phyloP scores from a whole-genome alignment of 108 stramenopile species.

The Nannochloropsis oceanica region DNA sequence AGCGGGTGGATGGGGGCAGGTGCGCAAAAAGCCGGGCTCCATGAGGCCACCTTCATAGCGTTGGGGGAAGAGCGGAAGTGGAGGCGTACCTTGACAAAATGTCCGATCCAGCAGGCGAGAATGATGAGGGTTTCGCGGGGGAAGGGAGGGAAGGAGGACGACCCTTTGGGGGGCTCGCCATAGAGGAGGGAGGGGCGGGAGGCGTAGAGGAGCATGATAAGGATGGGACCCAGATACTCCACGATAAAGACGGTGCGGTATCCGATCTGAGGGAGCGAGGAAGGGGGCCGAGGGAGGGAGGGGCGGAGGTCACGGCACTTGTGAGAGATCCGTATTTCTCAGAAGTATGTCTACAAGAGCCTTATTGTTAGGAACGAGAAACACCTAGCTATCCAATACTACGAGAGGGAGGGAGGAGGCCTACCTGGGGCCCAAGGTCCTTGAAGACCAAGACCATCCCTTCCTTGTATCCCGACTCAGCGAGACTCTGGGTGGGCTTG shows the following conservation, averaged over 20 bases:
- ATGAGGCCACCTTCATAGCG: neutral
- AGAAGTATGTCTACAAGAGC: neutral
- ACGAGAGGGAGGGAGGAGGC: neutral
- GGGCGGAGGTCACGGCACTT: neutral
- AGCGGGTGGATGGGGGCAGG: neutral
- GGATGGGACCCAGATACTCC: constrained; percentile 21
- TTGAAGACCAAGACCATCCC: neutral
- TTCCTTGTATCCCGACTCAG: neutral
- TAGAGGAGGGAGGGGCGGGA: constrained; percentile 1
- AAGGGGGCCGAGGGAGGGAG: neutral
- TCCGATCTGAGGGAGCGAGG: neutral
- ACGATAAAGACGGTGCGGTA: constrained; percentile 14
- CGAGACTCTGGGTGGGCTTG: neutral
- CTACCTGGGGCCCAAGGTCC: constrained; percentile 7
- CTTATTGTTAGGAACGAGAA: neutral
- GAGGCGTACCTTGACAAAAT: neutral
- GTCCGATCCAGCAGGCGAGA: neutral
- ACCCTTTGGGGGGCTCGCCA: neutral
- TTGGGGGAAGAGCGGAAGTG: neutral
- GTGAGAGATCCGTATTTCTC: no score
- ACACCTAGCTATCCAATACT: neutral
- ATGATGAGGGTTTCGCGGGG: neutral
- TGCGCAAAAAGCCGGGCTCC: no score
- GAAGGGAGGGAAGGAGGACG: neutral
- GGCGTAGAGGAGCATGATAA: constrained; percentile 5